Evolutionary conservation across 495 filamentous ascomycete genomes (phyloP).

Genomic region (Neurospora sp.): DNA sequence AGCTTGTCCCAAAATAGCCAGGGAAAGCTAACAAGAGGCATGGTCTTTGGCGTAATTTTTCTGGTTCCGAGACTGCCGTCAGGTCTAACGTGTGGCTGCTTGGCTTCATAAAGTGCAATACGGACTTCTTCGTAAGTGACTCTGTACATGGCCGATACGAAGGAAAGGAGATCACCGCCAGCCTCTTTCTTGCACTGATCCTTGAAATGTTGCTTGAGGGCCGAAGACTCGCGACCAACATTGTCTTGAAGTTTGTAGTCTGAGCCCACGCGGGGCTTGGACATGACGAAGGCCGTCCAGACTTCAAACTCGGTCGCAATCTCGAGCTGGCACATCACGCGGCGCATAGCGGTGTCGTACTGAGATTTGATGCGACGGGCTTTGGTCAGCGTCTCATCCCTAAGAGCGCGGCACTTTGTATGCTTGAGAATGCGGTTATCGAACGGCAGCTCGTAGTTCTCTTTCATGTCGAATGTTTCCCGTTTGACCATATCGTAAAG

Average conservation of each 20-base stretch:
- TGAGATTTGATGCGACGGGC: slow-evolving; percentile 58
- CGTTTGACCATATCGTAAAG: slow-evolving; percentile 60
- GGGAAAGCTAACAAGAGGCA: slow-evolving; percentile 87
- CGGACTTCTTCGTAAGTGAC: slow-evolving; percentile 64
- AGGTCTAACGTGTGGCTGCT: slow-evolving; percentile 25
- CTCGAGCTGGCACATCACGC: slow-evolving; percentile 78
- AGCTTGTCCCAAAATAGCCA: slow-evolving; percentile 77
- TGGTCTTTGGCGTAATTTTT: slow-evolving; percentile 33
- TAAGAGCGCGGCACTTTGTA: slow-evolving; percentile 16
- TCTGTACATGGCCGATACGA: slow-evolving; percentile 79
- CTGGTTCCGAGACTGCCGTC: slow-evolving; percentile 24
- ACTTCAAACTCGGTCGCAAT: slow-evolving; percentile 87
- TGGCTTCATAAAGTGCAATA: slow-evolving; percentile 37
- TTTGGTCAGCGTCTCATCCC: slow-evolving; percentile 41
- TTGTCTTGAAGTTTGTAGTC: slow-evolving; percentile 86
- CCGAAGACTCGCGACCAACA: slow-evolving; percentile 52
- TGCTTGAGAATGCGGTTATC: slow-evolving; percentile 63
- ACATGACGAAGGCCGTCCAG: slow-evolving; percentile 74
- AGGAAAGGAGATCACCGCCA: slow-evolving; percentile 53
- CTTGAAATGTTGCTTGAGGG: slow-evolving; percentile 57
- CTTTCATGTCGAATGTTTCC: slow-evolving; percentile 51
- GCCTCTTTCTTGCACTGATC: slow-evolving; percentile 52
- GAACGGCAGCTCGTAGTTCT: slow-evolving; percentile 59
- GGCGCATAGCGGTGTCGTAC: slow-evolving; percentile 68
- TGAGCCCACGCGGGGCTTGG: slow-evolving; percentile 50